A percentile compares a stretch with the other conserved stretches of the same genome.
Evolutionary conservation across 345 rosid genomes (phyloP).

Genomic region (Lenwebbia sp.): DNA sequence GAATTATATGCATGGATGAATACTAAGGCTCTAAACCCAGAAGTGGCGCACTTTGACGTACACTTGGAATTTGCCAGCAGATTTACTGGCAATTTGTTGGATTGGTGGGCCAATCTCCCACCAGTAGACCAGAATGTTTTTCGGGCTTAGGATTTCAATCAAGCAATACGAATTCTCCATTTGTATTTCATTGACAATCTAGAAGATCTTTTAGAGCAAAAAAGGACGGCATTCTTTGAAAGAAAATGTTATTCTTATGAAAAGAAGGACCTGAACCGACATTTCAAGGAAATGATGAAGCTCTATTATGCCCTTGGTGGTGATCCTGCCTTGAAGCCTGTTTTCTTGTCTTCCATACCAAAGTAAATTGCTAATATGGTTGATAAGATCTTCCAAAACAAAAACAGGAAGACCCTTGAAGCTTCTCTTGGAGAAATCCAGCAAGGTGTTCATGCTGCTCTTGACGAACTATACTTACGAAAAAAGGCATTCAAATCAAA

Average conservation of each 20-base stretch:
- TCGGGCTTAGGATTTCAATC: background rate
- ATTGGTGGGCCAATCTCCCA: background rate
- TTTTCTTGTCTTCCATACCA: background rate
- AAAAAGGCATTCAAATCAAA: background rate
- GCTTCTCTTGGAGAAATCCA: background rate
- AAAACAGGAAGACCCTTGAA: background rate
- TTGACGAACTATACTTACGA: background rate
- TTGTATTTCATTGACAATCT: background rate
- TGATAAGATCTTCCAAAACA: background rate
- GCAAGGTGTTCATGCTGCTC: background rate
- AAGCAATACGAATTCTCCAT: background rate
- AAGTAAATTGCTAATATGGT: background rate
- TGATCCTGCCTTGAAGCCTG: background rate
- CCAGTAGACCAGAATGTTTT: background rate
- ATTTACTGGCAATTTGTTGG: background rate
- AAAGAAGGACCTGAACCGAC: background rate
- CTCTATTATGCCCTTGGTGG: background rate
- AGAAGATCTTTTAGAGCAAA: background rate
- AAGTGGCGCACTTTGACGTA: background rate
- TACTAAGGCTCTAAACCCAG: background rate
- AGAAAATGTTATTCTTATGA: background rate
- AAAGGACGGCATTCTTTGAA: background rate
- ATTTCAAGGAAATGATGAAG: background rate
- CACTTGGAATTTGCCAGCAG: background rate
- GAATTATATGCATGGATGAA: background rate